These are phyloP conservation scores for Kokia cookei DNA, from an alignment of 441 rosid species.

Conservation along the genomic window DNA sequence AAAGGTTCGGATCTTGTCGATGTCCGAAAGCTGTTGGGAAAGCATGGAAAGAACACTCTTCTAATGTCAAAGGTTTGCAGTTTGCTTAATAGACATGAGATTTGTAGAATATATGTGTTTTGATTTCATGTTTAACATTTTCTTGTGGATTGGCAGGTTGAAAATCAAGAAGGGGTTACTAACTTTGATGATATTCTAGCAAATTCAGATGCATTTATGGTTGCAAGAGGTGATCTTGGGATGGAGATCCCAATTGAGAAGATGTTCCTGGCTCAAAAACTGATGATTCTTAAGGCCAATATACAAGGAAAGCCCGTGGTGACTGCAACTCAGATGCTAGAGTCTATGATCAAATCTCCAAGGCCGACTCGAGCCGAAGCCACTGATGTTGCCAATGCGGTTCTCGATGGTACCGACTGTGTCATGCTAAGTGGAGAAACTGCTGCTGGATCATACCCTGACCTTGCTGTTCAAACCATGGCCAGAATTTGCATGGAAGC, in stretches of 20 bases:
- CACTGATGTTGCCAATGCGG: conserved; percentile 73
- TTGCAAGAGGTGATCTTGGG: conserved; percentile 71
- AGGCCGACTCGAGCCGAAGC: conserved; percentile 72
- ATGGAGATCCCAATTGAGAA: conserved; percentile 75
- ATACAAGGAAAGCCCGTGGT: conserved; percentile 58
- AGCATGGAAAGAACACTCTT: conserved; percentile 38
- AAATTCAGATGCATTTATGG: conserved; percentile 67
- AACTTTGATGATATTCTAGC: conserved; percentile 52
- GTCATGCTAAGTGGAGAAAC: conserved; percentile 81
- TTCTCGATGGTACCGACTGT: conserved; percentile 62
- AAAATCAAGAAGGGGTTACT: conserved; percentile 61
- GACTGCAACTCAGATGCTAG: conserved; percentile 72
- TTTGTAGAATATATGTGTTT: background rate
- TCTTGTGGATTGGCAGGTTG: conserved; percentile 31
- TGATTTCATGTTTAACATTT: background rate
- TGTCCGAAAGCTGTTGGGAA: conserved; percentile 40
- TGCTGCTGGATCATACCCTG: conserved; percentile 66
- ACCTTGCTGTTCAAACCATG: conserved; percentile 50
- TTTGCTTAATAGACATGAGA: background rate
- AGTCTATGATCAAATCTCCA: conserved; percentile 64
- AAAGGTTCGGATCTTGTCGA: conserved; percentile 49
- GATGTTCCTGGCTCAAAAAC: conserved; percentile 61
- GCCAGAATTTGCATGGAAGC: conserved; percentile 62
- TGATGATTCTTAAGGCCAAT: conserved; percentile 55
- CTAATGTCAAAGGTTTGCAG: conserved; percentile 55